A percentile compares a stretch with the other conserved stretches of the same genome.
phyloP scores from a whole-genome alignment of 2,329 filamentous ascomycete genomes.

The Paecilomyces dactylethromorphus region DNA sequence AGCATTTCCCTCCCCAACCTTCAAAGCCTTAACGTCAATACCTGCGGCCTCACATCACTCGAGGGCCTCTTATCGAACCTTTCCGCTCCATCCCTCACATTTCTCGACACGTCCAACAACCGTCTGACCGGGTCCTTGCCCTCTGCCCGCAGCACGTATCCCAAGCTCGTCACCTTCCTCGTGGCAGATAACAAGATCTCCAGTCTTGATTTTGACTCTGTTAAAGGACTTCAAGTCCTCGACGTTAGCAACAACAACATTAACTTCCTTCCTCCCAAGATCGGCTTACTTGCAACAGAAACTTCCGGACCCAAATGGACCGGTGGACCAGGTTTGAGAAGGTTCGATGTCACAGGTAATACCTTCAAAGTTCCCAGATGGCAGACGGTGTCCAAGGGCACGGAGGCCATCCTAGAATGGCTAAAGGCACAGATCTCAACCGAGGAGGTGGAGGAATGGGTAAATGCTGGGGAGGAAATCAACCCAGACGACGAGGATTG shows the following conservation, averaged over 20 bases:
- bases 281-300: slow-evolving; percentile 67
- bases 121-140: slow-evolving; percentile 65
- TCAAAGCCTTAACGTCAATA: slow-evolving; percentile 67
- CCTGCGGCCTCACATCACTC: slow-evolving; percentile 67
- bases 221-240: slow-evolving; percentile 67
- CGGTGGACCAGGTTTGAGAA: slow-evolving; percentile 49
- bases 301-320: slow-evolving; percentile 28
- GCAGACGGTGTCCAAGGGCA: slow-evolving; percentile 78
- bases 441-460: slow-evolving; percentile 34
- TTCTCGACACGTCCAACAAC: slow-evolving; percentile 77
- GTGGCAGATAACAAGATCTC: slow-evolving; percentile 73
- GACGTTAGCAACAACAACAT: slow-evolving; percentile 85
- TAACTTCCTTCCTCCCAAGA: slow-evolving; percentile 67
- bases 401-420: slow-evolving; percentile 76
- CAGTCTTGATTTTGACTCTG: slow-evolving; percentile 64
- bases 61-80: slow-evolving; percentile 60
- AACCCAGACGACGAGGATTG: slow-evolving; percentile 8
- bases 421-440: slow-evolving; percentile 66
- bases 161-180: slow-evolving; percentile 62
- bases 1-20: slow-evolving; percentile 65
- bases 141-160: slow-evolving; percentile 59
- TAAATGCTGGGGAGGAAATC: slow-evolving; percentile 16
- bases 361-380: slow-evolving; percentile 81
- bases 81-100: slow-evolving; percentile 66
- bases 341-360: slow-evolving; percentile 75